phyloP scores from a whole-genome alignment of 495 filamentous ascomycete species.

The Cenococcum geophilum region DNA sequence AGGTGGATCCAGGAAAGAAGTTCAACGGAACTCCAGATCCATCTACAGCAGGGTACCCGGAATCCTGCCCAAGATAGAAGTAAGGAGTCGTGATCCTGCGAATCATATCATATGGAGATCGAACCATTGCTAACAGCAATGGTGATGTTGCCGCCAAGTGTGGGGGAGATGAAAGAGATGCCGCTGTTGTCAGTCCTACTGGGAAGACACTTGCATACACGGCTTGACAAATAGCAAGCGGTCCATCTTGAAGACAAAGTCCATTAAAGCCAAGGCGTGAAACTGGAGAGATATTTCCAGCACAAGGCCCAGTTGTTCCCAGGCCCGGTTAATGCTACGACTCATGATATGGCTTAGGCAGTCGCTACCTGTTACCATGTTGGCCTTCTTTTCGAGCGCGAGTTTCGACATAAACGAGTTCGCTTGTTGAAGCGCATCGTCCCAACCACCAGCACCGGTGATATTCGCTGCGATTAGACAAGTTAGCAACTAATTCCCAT shows the following conservation, averaged over 20 bases:
- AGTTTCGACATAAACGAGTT: constrained; percentile 49
- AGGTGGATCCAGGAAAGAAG: constrained; percentile 17
- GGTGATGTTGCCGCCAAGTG: constrained; percentile 33
- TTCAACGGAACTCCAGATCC: constrained; percentile 8
- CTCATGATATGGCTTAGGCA: not conserved
- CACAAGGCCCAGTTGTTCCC: constrained; percentile 40
- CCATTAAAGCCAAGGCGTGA: constrained; percentile 54
- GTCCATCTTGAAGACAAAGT: constrained; percentile 58
- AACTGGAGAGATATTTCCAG: constrained; percentile 48
- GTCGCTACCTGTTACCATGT: constrained; percentile 44
- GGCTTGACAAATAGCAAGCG: constrained; percentile 53
- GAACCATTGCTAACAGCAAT: constrained; percentile 32
- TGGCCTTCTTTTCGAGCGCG: constrained; percentile 56
- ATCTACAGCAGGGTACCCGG: constrained; percentile 29
- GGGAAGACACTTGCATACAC: constrained; percentile 52
- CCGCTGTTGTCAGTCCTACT: constrained; percentile 23
- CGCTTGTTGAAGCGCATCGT: constrained; percentile 40
- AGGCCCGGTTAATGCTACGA: not conserved
- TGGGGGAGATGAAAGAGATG: constrained; percentile 18
- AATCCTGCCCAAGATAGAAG: constrained; percentile 32
- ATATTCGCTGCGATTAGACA: constrained; percentile 46
- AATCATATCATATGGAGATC: constrained; percentile 33
- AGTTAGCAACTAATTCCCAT: not conserved
- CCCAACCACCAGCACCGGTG: constrained; percentile 20
- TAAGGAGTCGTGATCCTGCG: constrained; percentile 37